Conservation (phyloP, 2,329 filamentous ascomycete genomes). For the Aureobasidium melanogenum region DNA sequence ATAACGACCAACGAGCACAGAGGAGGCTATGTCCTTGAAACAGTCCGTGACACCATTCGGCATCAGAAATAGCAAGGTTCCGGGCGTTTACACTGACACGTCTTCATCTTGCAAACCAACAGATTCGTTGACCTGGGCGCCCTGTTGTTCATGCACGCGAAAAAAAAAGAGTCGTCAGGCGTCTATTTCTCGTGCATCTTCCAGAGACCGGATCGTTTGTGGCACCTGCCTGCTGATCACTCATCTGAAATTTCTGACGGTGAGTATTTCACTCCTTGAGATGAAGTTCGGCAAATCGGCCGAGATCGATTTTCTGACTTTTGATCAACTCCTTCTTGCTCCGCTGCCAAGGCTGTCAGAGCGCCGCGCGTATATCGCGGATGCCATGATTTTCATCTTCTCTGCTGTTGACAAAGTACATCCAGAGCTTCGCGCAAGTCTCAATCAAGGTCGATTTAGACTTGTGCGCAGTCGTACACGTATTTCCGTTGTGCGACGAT, state of each 20-base stretch:
- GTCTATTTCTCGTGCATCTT: background rate
- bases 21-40: slow-evolving; percentile 4
- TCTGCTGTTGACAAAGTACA: background rate
- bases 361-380: background rate
- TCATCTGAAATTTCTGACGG: background rate
- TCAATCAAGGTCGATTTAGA: too few relatives aligned
- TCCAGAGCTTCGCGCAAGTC: background rate
- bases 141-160: background rate
- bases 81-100: background rate
- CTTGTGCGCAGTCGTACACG: background rate
- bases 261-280: background rate
- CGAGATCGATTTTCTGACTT: background rate
- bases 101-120: background rate
- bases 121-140: background rate
- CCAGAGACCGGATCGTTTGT: background rate
- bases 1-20: slow-evolving; percentile 7
- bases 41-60: slow-evolving; percentile 5
- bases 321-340: background rate
- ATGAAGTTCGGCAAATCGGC: background rate
- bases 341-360: background rate
- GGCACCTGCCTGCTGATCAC: background rate
- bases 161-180: background rate
- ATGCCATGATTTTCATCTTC: background rate
- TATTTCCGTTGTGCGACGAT: background rate
- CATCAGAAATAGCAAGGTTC: background rate